These are phyloP conservation scores for Auriculariales sp. DNA, from an alignment of 768 basidiomycete genomes.

Conservation along the genomic window DNA sequence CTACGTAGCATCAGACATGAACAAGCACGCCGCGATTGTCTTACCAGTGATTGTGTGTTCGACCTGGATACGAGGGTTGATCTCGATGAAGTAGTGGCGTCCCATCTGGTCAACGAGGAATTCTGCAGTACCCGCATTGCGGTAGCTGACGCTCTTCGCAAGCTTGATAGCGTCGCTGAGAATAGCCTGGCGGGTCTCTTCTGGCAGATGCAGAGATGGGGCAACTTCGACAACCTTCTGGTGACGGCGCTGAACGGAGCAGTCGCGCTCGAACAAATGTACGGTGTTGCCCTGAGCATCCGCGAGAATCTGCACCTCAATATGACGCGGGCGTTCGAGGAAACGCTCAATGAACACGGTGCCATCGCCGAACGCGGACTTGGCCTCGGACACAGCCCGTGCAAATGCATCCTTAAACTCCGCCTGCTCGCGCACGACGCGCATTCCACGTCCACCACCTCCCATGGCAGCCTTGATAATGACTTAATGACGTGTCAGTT, in stretches of 20 bases:
- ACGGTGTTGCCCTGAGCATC: slow-evolving; percentile 88
- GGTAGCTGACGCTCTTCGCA: slow-evolving; percentile 84
- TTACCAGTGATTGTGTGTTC: slow-evolving; percentile 96
- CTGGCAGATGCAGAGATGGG: slow-evolving; percentile 85
- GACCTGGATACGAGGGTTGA: slow-evolving; percentile 98
- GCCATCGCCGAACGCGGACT: slow-evolving; percentile 92
- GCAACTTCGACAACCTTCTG: slow-evolving; percentile 99
- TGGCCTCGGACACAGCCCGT: slow-evolving; percentile 90
- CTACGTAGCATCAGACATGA: slow-evolving; percentile 23
- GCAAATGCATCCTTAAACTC: slow-evolving; percentile 83
- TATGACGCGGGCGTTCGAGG: slow-evolving; percentile 91
- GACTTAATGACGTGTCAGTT: slow-evolving; percentile 29
- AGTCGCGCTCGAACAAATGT: slow-evolving; percentile 97
- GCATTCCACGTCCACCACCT: slow-evolving; percentile 97
- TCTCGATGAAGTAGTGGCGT: slow-evolving; percentile 98
- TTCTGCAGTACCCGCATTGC: slow-evolving; percentile 96
- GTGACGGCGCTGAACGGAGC: slow-evolving; percentile 94
- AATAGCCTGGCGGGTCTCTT: slow-evolving; percentile 81
- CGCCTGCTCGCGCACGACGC: slow-evolving; percentile 88
- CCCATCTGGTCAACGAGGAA: slow-evolving; percentile 96
- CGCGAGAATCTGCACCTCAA: slow-evolving; percentile 91
- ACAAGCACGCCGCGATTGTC: slow-evolving; percentile 10
- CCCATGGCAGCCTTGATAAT: slow-evolving; percentile 99
- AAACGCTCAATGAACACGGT: slow-evolving; percentile 98
- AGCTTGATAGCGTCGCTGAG: slow-evolving; percentile 85